Evolutionary conservation across 106 monocot species (phyloP).

Genomic region (Vanilla planifolia): DNA sequence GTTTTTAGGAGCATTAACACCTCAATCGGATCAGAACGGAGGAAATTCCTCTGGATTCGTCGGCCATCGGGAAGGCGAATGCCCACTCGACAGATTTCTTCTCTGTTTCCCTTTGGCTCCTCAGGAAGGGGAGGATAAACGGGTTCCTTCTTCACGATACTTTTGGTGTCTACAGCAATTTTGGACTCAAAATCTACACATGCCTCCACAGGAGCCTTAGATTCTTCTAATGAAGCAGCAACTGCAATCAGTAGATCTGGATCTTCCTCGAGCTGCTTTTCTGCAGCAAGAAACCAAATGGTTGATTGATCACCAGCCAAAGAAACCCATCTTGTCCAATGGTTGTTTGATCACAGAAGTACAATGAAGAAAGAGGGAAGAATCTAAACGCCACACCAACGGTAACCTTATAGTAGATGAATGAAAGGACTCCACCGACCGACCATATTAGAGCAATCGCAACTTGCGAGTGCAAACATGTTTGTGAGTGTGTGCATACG

Average conservation of each 20-base stretch:
- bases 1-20: conserved; percentile 15
- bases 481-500: too few species aligned
- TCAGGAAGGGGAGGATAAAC: conserved; percentile 78
- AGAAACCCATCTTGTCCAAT: neutral
- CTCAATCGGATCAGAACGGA: conserved; percentile 61
- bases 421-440: too few species aligned
- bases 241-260: conserved; percentile 18
- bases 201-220: conserved; percentile 10
- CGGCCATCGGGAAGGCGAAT: conserved; percentile 83
- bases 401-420: too few species aligned
- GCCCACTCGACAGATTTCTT: conserved; percentile 63
- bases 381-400: too few species aligned
- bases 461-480: too few species aligned
- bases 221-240: conserved; percentile 22
- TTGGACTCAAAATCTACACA: conserved; percentile 19
- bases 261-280: conserved; percentile 10
- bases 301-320: neutral
- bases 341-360: too few species aligned
- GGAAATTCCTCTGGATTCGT: conserved; percentile 69
- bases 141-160: conserved; percentile 14
- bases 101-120: conserved; percentile 62
- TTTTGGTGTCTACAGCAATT: conserved; percentile 16
- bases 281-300: neutral
- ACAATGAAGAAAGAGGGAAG: too few species aligned
- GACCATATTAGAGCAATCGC: too few species aligned